Evolutionary conservation across 1,284 basidiomycete species (phyloP), one percentile per base, ranked within the genome.

Genomic region (Pseudozyma pruni): DNA sequence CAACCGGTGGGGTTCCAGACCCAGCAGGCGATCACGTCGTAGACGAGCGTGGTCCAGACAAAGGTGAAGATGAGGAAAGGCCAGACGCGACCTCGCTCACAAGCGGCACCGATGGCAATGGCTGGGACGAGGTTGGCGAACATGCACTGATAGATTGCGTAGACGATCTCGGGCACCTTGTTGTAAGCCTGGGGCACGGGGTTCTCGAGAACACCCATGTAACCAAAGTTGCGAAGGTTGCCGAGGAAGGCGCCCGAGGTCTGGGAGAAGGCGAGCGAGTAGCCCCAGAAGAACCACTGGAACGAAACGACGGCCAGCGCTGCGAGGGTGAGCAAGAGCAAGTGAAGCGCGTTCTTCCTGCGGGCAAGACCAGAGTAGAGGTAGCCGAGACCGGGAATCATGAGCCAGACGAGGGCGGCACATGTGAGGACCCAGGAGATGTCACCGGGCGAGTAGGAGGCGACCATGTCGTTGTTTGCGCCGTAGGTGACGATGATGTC

Each of bases 1-100:
- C 93, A 97, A 9, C 94, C 93, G 56, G 89, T 88, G 39, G 88
- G 64, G 83, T 92, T 94, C 93, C 94, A 98, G 0, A 93, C 93
- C 94, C 94, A 72, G 48, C 61, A 57, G 8, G 75, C 76, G 35
- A 80, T 59, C 38, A 73, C 74, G 43, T 73, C 74, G 59, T 75
- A 79, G 25, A 92, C 91, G 47, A 92, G 71, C 3, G 91, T 92
- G 78, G 89, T 86, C 93, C 93, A 96, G 66, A 89, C 81, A 83
- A 96, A 96, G 22, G 89, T 88, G 81, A 96, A 90, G 27, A 95
- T 85, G 87, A 94, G 90, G 19, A 92, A 90, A 0, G 94, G 94
- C 23, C 93, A 85, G 34, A 94, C 89, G 38, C 94, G 87, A 13
- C 91, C 91, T 48, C 94, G 88, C 83, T 96, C 94, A 3, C 93